Conservation (phyloP, 2,329 filamentous ascomycete species). For the Alternaria panax region DNA sequence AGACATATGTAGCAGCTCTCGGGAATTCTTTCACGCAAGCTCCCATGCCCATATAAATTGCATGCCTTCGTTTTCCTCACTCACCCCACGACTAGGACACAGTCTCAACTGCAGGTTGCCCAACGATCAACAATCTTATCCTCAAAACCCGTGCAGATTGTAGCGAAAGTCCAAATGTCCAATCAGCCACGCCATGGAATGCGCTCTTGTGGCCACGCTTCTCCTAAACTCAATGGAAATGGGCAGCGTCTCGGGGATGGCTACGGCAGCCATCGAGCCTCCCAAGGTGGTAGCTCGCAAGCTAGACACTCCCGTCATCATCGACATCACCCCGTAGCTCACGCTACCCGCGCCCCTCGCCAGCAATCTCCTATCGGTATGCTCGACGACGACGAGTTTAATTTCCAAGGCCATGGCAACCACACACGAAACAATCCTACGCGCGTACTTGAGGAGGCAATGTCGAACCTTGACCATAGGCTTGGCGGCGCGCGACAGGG, state of each 20-base stretch:
- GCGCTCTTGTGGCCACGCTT: not conserved
- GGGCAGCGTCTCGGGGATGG: not conserved
- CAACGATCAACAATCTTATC: not conserved
- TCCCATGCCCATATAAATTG: not conserved
- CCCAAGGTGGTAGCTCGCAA: not conserved
- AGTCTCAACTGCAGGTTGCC: not conserved
- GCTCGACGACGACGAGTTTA: too few relatives aligned
- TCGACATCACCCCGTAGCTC: not conserved
- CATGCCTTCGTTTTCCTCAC: not conserved
- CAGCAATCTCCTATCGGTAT: not conserved
- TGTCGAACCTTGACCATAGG: not conserved
- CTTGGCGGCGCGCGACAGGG: not conserved
- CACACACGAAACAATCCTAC: not conserved
- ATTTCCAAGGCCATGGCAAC: not conserved
- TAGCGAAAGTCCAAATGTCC: not conserved
- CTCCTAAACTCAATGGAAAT: not conserved
- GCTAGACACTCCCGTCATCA: not conserved
- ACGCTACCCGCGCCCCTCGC: not conserved
- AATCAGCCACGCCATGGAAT: not conserved
- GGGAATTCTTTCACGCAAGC: not conserved
- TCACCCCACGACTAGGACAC: not conserved
- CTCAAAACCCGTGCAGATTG: not conserved
- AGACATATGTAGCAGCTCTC: not conserved
- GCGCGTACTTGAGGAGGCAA: not conserved
- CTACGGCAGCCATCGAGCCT: not conserved